A percentile compares a stretch with the other conserved stretches of the same genome.
Conservation (phyloP, 2,329 filamentous ascomycete species). For the Westerdykella sp. region DNA sequence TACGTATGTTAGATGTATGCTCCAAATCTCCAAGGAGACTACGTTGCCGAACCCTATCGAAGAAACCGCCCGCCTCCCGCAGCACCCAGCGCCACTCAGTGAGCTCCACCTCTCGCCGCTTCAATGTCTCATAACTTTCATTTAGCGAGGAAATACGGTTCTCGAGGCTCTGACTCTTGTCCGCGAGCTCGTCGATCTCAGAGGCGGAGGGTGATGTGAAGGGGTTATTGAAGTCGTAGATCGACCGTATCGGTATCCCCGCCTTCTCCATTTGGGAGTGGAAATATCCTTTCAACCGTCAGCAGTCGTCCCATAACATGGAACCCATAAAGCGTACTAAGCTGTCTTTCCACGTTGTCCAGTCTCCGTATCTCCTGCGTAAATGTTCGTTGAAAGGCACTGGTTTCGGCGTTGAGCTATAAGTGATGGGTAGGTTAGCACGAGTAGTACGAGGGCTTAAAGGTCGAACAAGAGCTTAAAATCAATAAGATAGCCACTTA, state of each 20-base stretch:
- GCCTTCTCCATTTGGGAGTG: conserved; percentile 93
- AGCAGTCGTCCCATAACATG: conserved; percentile 7
- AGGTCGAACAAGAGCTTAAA: conserved; percentile 10
- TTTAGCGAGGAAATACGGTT: conserved; percentile 86
- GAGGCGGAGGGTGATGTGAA: conserved; percentile 83
- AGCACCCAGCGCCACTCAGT: conserved; percentile 98
- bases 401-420: conserved; percentile 86
- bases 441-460: background rate
- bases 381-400: conserved; percentile 93
- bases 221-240: conserved; percentile 83
- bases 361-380: conserved; percentile 95
- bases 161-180: conserved; percentile 87
- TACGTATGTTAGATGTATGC: background rate
- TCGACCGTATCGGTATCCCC: conserved; percentile 75
- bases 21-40: background rate
- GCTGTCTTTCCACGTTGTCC: conserved; percentile 96
- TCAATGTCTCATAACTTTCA: conserved; percentile 96
- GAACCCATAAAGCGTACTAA: conserved; percentile 58
- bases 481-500: conserved; percentile 45
- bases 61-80: conserved; percentile 93
- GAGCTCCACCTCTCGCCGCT: conserved; percentile 94
- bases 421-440: conserved; percentile 20
- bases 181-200: conserved; percentile 92
- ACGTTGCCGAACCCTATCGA: conserved; percentile 58
- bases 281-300: conserved; percentile 67